Evolutionary conservation across 768 basidiomycete genomes (phyloP).

Genomic region (Suillus subaureus): DNA sequence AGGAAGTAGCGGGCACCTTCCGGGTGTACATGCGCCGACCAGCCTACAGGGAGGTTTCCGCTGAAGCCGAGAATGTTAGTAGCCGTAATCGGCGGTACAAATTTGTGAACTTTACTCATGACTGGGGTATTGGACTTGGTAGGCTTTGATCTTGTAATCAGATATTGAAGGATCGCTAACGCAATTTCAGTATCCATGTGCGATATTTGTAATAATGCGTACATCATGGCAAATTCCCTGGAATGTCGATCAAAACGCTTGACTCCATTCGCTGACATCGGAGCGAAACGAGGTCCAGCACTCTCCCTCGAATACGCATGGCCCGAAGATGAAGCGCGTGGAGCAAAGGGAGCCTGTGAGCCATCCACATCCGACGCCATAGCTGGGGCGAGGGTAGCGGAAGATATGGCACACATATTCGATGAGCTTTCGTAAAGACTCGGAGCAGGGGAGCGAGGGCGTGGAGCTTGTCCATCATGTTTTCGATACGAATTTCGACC

Average conservation of each 20-base stretch:
- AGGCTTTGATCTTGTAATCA: conserved; percentile 17
- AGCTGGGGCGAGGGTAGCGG: conserved; percentile 11
- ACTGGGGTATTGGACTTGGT: conserved; percentile 14
- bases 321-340: neutral
- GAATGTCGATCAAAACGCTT: conserved; percentile 19
- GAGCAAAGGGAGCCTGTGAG: neutral
- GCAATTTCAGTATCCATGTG: conserved; percentile 4
- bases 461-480: conserved; percentile 19
- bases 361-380: neutral
- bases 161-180: conserved; percentile 15
- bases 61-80: conserved; percentile 6
- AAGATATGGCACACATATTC: conserved; percentile 12
- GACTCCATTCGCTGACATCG: conserved; percentile 20
- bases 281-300: conserved; percentile 16
- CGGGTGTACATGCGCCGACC: conserved; percentile 50
- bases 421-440: conserved; percentile 16
- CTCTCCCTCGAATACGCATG: conserved; percentile 1
- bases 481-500: conserved; percentile 18
- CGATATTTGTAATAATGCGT: neutral
- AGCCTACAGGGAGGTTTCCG: conserved; percentile 32
- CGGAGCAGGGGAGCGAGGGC: conserved; percentile 16
- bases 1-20: conserved; percentile 61
- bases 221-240: conserved; percentile 16
- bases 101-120: conserved; percentile 12
- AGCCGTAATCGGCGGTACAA: neutral